Evolutionary conservation across 208 protist genomes (phyloP), one percentile per base, ranked within the genome.

Genomic region (Leishmania gerbilli): DNA sequence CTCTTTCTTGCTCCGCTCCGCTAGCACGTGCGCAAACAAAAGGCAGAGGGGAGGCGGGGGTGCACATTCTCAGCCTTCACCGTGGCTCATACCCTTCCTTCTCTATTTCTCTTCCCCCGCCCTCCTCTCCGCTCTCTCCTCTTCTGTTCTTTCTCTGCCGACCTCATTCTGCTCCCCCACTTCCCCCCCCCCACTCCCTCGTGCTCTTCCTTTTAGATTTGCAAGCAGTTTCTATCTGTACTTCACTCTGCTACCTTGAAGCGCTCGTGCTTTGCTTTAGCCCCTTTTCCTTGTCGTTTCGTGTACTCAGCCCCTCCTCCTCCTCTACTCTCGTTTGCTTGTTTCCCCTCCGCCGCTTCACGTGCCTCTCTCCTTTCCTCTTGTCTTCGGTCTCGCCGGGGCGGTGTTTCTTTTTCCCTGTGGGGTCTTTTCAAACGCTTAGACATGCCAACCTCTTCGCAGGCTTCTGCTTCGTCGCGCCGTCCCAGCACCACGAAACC

Each of bases 401-500:
- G 13, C 27, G 21, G 68, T 3, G 47, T 56, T 62, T 40, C 19
- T 62, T 0, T 0, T 2, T 45, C 21, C 34, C 21, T n/a, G 9
- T 68, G 31, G 24, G 6, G 19, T 42, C 3, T n/a, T 17, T 65
- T 17, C 17, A 37, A 7, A 21, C 37, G 27, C 17, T 65, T 34
- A 53, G 37, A 69, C 17, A 79, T 79, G 76, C 76, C 76, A 11
- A 79, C 64, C 37, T 56, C 76, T 56, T 79, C 76, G 13, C 64
- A 71, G 76, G 76, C 64, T 27, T 51, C 64, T 27, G 76, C 64
- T 11, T 40, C 76, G 27, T 31, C 47, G 17, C 62, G 64, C 21
- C 76, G 45, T n/a, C 2, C 17, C 15, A 72, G 49, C 49, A 21
- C 24, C 27, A 11, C 74, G 74, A 65, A 17, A 11, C 4, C 47